These are phyloP conservation scores for Mycena latifolia DNA, from an alignment of 768 basidiomycete species.

Conservation along the genomic window DNA sequence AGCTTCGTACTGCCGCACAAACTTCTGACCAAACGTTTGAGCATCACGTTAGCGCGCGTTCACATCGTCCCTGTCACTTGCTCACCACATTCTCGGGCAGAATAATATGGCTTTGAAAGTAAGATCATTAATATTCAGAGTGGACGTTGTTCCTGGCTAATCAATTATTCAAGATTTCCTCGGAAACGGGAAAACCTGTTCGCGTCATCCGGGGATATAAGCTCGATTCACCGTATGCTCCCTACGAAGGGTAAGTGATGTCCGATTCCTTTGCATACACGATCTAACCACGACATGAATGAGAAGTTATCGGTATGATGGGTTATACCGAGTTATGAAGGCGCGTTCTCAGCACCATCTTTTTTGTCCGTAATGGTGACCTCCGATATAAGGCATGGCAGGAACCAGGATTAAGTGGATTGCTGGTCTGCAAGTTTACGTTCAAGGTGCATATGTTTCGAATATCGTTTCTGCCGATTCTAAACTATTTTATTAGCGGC, in stretches of 20 bases:
- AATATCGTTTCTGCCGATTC: not conserved
- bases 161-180: conserved; percentile 65
- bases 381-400: conserved; percentile 70
- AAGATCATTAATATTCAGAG: conserved; percentile 3
- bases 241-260: conserved; percentile 73
- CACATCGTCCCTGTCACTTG: not conserved
- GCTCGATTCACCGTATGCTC: conserved; percentile 77
- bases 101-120: conserved; percentile 81
- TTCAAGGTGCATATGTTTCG: conserved; percentile 69
- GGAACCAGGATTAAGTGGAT: conserved; percentile 80
- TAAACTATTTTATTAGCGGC: conserved; percentile 52
- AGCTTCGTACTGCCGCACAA: conserved; percentile 93
- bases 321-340: conserved; percentile 85
- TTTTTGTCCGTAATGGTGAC: conserved; percentile 10
- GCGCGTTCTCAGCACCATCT: conserved; percentile 46
- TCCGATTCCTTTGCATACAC: not conserved
- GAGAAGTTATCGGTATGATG: conserved; percentile 89
- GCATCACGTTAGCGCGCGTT: conserved; percentile 53
- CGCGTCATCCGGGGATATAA: conserved; percentile 92
- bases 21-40: conserved; percentile 88
- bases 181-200: conserved; percentile 85
- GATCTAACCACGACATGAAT: not conserved
- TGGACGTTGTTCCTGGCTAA: not conserved
- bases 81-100: conserved; percentile 41
- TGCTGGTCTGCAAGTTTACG: conserved; percentile 86